A percentile compares a stretch with the other conserved stretches of the same genome.
Conservation (phyloP, 2,329 filamentous ascomycete species). For the Aspergillus novoparasiticus region DNA sequence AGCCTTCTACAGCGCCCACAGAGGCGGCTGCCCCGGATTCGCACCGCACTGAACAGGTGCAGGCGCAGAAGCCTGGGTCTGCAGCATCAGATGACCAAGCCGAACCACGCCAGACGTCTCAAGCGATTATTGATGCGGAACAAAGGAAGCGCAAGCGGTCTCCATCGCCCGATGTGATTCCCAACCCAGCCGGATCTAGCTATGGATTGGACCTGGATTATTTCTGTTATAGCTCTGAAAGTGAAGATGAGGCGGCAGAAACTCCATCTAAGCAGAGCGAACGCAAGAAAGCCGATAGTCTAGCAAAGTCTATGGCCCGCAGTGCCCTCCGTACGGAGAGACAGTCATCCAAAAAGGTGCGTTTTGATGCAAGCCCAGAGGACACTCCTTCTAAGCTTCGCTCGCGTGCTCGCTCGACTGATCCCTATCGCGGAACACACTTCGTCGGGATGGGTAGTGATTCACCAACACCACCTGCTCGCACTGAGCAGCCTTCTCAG, state of each 20-base stretch:
- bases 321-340: slow-evolving; percentile 22
- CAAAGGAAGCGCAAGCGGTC: slow-evolving; percentile 43
- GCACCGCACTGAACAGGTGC: background rate
- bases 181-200: slow-evolving; percentile 43
- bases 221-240: slow-evolving; percentile 37
- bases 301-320: slow-evolving; percentile 18
- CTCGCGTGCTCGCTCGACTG: slow-evolving; percentile 23
- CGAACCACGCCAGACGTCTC: slow-evolving; percentile 9
- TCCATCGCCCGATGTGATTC: slow-evolving; percentile 44
- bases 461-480: slow-evolving; percentile 18
- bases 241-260: slow-evolving; percentile 31
- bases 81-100: background rate
- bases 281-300: slow-evolving; percentile 12
- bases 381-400: slow-evolving; percentile 37
- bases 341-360: slow-evolving; percentile 33
- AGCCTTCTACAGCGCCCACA: slow-evolving; percentile 7
- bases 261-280: slow-evolving; percentile 11
- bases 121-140: slow-evolving; percentile 4
- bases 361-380: slow-evolving; percentile 37
- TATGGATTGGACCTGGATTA: slow-evolving; percentile 46
- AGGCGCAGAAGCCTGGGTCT: background rate
- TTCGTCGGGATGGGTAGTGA: slow-evolving; percentile 25
- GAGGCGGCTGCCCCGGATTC: background rate
- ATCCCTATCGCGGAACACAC: slow-evolving; percentile 25
- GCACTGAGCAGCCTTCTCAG: slow-evolving; percentile 7